These are phyloP conservation scores for Inga leiocalycina DNA, from an alignment of 306 rosid genomes.

Conservation along the genomic window DNA sequence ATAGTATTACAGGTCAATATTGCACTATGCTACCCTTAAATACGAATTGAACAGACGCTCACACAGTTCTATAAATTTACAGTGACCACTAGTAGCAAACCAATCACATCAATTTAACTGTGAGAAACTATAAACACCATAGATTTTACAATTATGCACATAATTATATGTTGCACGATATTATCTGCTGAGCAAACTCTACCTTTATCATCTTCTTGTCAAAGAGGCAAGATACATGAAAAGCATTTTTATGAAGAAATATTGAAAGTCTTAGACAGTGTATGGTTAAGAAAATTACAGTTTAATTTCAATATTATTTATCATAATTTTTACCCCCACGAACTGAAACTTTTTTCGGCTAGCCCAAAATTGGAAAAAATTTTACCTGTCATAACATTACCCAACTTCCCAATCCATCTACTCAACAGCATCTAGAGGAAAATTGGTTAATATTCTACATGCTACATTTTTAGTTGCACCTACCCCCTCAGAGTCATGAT, in stretches of 20 bases:
- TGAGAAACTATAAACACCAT: background rate
- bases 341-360: background rate
- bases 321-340: background rate
- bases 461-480: slow-evolving; percentile 30
- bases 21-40: background rate
- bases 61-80: background rate
- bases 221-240: background rate
- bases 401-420: background rate
- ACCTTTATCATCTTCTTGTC: background rate
- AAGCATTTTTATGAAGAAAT: background rate
- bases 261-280: background rate
- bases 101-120: slow-evolving; percentile 2
- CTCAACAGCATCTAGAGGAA: slow-evolving; percentile 3
- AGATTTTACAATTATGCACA: background rate
- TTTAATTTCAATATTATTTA: background rate
- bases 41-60: background rate
- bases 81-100: slow-evolving; percentile 10
- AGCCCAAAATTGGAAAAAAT: background rate
- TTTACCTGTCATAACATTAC: background rate
- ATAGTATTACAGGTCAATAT: slow-evolving; percentile 4
- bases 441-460: slow-evolving; percentile 4
- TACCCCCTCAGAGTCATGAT: slow-evolving; percentile 63
- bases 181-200: background rate
- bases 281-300: slow-evolving; percentile 8
- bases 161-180: background rate